Percentiles rank a stretch among this genome's conserved stretches.
Conservation (phyloP, 2,329 filamentous ascomycete genomes). For the Bipolaris zeicola region DNA sequence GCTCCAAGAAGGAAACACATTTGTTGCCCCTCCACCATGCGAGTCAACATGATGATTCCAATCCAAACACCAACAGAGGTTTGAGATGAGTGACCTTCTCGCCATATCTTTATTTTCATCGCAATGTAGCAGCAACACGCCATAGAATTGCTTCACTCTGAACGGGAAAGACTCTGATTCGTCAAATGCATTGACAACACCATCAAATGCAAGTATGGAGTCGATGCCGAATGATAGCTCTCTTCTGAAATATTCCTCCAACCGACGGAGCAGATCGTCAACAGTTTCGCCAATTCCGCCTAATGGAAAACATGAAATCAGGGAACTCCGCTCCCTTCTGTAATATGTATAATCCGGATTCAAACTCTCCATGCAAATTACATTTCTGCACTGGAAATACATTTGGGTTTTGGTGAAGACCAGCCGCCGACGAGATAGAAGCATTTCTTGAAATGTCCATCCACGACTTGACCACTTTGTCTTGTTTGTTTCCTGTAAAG, state of each 20-base stretch:
- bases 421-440: slow-evolving; percentile 4
- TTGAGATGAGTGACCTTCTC: background rate
- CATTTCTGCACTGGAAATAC: slow-evolving; percentile 3
- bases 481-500: background rate
- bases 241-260: background rate
- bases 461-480: slow-evolving; percentile 2
- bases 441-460: slow-evolving; percentile 12
- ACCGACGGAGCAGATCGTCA: background rate
- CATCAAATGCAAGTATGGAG: background rate
- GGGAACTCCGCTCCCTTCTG: rapidly evolving
- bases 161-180: background rate
- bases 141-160: background rate
- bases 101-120: background rate
- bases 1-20: background rate
- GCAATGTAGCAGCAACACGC: background rate
- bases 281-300: background rate
- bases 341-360: no score
- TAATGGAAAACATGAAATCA: background rate
- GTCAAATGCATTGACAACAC: background rate
- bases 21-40: no score
- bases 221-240: background rate
- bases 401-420: slow-evolving; percentile 7
- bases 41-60: no score
- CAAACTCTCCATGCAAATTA: background rate
- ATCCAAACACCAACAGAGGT: background rate